Evolutionary conservation across 306 rosid species (phyloP).

Genomic region (Castanea sativa): DNA sequence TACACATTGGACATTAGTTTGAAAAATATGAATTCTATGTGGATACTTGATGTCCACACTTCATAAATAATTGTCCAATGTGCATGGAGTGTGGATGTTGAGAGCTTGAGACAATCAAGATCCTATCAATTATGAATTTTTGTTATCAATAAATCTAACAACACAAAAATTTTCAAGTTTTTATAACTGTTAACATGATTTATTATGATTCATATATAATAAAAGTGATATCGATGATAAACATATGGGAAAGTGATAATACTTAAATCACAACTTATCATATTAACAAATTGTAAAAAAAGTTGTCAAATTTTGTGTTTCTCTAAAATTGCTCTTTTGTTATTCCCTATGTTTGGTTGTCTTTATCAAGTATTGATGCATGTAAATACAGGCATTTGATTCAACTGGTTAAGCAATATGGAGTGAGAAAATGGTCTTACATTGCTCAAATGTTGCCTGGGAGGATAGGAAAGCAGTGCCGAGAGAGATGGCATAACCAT

Average conservation of each 20-base stretch:
- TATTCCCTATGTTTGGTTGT: neutral
- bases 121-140: neutral
- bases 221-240: too few relatives aligned
- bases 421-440: slow-evolving; percentile 93
- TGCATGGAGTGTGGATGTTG: too few relatives aligned
- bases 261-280: too few relatives aligned
- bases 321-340: neutral
- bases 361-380: neutral
- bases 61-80: too few relatives aligned
- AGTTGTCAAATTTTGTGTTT: neutral
- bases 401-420: slow-evolving; percentile 75
- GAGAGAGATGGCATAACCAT: slow-evolving; percentile 99
- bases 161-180: too few relatives aligned
- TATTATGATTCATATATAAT: too few relatives aligned
- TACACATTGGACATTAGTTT: too few relatives aligned
- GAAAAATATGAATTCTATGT: too few relatives aligned
- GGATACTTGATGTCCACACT: too few relatives aligned
- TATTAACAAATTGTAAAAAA: neutral
- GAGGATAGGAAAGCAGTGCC: slow-evolving; percentile 93
- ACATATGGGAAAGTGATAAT: too few relatives aligned
- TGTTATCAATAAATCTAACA: neutral
- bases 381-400: slow-evolving; percentile 56
- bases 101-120: too few relatives aligned
- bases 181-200: accelerated
- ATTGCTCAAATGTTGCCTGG: slow-evolving; percentile 86